Evolutionary conservation across 176 grass and related monocot species (phyloP).

Genomic region (Cenchrus purpureus): DNA sequence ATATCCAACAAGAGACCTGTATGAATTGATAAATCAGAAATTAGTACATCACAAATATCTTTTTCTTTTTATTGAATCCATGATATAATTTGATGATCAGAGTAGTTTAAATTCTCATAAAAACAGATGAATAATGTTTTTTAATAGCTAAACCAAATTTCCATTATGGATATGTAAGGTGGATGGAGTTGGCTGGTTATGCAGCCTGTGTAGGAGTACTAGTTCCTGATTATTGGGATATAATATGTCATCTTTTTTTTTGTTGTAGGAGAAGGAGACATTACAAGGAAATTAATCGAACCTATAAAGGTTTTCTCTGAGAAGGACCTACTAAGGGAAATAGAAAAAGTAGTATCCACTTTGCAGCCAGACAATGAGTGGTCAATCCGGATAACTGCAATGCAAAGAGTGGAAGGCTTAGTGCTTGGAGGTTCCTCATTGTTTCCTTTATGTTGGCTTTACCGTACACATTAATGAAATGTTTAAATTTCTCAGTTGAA

Average conservation of each 20-base stretch:
- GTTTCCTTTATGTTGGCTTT: slow-evolving; percentile 7
- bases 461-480: neutral
- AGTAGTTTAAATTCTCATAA: neutral
- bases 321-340: slow-evolving; percentile 82
- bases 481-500: neutral
- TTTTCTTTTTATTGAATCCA: neutral
- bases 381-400: slow-evolving; percentile 76
- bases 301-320: slow-evolving; percentile 89
- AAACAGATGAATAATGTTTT: neutral
- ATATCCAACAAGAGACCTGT: neutral
- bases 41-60: neutral
- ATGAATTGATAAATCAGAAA: neutral
- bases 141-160: neutral
- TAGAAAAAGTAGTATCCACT: slow-evolving; percentile 59
- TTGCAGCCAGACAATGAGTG: slow-evolving; percentile 84
- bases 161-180: neutral
- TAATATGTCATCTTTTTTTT: slow-evolving; percentile 11
- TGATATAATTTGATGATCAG: neutral
- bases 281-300: slow-evolving; percentile 55
- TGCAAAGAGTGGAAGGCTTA: slow-evolving; percentile 92
- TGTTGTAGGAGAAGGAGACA: slow-evolving; percentile 67
- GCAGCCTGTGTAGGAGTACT: neutral
- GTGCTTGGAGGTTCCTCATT: slow-evolving; percentile 75
- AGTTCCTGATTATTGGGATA: slow-evolving; percentile 28
- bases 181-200: neutral